Evolutionary conservation across 805 yeast species (phyloP), one percentile per base, ranked within the genome.

Genomic region (Myxozyma vanderwaltii): DNA sequence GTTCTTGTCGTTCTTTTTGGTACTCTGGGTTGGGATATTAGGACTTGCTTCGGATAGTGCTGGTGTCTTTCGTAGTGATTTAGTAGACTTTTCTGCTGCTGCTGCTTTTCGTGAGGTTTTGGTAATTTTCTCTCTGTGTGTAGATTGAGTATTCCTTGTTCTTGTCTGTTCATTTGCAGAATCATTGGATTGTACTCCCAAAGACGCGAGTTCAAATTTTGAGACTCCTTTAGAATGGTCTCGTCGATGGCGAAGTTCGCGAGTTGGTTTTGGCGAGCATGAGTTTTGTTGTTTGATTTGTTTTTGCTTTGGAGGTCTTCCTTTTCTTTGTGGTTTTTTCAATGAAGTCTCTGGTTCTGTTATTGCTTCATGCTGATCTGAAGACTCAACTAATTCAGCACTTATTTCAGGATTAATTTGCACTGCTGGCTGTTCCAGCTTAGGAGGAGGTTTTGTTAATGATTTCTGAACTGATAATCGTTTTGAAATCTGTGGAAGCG

Each of bases 161-260:
- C n/a, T 15, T 38, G n/a, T 6, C 15, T 13, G 41, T 13, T 29
- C 33, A 29, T 10, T 29, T 29, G 10, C 33, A 29, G 6, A 29
- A 7, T 29, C 33, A 7, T 6, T 29, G 33, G 48, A n/a, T 46
- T 15, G 36, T 15, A 5, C n/a, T 5, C 23, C 41, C 27, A 48
- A 26, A 6, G 51, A 48, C 4, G 51, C 51, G 19, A 48, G 27
- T 36, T 48, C 51, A 48, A 15, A n/a, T 3, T 21, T 10, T 17
- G 51, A 48, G 5, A 48, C 51, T 13, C 51, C 51, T 13, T 35
- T 17, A 1, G 51, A n/a, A n/a, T 36, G n/a, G 21, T 36, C 43
- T 17, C 50, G 38, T 24, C n/a, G n/a, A n/a, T n/a, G n/a, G n/a
- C n/a, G n/a, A n/a, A n/a, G n/a, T n/a, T n/a, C n/a, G n/a, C n/a